Evolutionary conservation across 306 rosid genomes (phyloP), one percentile per base, ranked within the genome.

Genomic region (Echinosophora koreensis): DNA sequence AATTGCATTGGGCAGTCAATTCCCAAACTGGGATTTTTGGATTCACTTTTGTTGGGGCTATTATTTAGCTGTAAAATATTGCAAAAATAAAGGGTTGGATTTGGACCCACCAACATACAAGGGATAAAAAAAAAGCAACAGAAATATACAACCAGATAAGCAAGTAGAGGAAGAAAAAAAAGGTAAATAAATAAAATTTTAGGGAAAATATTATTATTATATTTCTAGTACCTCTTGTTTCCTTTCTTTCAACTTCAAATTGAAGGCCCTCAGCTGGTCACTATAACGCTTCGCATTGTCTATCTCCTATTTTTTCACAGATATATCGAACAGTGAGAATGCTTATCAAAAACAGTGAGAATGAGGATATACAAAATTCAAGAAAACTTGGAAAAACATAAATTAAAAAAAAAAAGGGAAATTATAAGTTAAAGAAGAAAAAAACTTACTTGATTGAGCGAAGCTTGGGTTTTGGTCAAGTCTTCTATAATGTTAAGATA

Each of bases 401-500:
- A 2, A 69, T 10, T n/a, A n/a, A n/a, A n/a, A 0, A 8, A 62
- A 71, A 1, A 0, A 68, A 18, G 17, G 18, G 5, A 8, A 22
- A 22, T 1, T 37, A 14, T 6, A 65, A 5, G 22, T 22, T 22
- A 47, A 54, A n/a, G n/a, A n/a, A n/a, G n/a, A 30, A 42, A 49
- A 54, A 12, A 73, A 77, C 86, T 85, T 32, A 90, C 97, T 71
- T 62, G 66, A 68, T 56, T 50, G 17, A 86, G 57, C 60, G 4
- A 44, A 3, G 68, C 78, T 77, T 69, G 74, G 7, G 35, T 14
- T 9, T 62, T n/a, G 0, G 80, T 80, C 66, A 84, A 72, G 32
- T 76, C 84, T 44, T 83, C 55, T 10, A 87, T 61, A 14, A 17
- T 39, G 68, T 52, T 66, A 50, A 55, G 28, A 84, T 68, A 80